Evolutionary conservation across 2,329 filamentous ascomycete species (phyloP), one percentile per base, ranked within the genome.

Genomic region (Diplodia seriata): DNA sequence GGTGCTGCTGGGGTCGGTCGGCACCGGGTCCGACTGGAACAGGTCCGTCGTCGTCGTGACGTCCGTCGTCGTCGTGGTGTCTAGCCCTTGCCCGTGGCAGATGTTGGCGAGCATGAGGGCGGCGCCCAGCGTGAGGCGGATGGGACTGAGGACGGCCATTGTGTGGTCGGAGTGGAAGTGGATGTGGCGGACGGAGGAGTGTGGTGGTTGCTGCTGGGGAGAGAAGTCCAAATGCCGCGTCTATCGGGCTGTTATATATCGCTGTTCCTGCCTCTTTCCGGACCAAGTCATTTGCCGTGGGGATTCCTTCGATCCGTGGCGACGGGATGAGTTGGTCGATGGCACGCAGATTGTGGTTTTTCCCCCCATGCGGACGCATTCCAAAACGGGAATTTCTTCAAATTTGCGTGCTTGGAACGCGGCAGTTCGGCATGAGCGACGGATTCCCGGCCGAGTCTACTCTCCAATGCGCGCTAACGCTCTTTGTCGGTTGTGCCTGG

Each of bases 61-160:
- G 33, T 36, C 4, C 8, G 9, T 38, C 36, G 36, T 12, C 9
- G 9, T 38, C 36, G 36, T 8, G 11, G 9, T 38, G 36, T 61
- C 38, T 18, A 49, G 56, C 5, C 20, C 56, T 18, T 61, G 56
- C 5, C 20, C 56, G 15, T 47, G 26, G 38, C 56, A 61, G 38
- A 14, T 18, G 2, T 43, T 47, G 23, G 38, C 12, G 11, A 61
- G 38, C 23, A 61, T 38, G 15, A 61, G 38, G 7, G 31, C 29
- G 15, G 31, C 56, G 36, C 38, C 56, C 14, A 61, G 5, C 7
- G 56, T 31, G 20, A 61, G 26, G 38, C 56, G 56, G 23, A 31
- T 8, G 23, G 56, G 7, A 15, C 18, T 11, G n/a, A 40, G 26
- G 18, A 26, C 47, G 12, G 55, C 2, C 55, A 59, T 59, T 20